Conservation (phyloP, 441 rosid genomes). For the Adansonia rubrostipa region DNA sequence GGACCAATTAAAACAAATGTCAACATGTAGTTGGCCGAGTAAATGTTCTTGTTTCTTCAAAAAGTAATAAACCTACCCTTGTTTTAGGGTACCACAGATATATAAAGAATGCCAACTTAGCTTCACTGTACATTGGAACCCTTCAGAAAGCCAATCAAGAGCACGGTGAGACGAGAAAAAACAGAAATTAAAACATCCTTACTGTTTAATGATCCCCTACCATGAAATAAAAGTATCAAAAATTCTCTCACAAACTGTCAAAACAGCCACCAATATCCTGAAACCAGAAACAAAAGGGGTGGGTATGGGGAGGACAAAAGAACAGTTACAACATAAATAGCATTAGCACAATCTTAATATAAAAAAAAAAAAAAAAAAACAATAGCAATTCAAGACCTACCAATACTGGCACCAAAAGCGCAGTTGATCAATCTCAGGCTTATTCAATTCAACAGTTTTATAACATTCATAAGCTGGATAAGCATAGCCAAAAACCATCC, state of each 20-base stretch:
- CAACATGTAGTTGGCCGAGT: not conserved
- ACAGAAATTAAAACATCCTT: not conserved
- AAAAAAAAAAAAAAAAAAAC: not conserved
- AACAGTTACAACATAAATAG: constrained; percentile 2
- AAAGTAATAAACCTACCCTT: constrained; percentile 41
- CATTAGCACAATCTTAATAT: not conserved
- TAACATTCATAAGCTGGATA: constrained; percentile 99
- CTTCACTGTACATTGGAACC: constrained; percentile 87
- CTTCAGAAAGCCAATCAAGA: constrained; percentile 44
- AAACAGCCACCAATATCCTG: constrained; percentile 91
- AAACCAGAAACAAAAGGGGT: constrained; percentile 41
- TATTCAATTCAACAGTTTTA: constrained; percentile 84
- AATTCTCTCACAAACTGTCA: constrained; percentile 73
- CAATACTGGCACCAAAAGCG: constrained; percentile 99
- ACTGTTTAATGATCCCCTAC: constrained; percentile 35
- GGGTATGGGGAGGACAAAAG: not conserved
- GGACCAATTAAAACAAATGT: constrained; percentile 10
- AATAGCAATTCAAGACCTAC: constrained; percentile 39
- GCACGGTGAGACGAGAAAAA: constrained; percentile 17
- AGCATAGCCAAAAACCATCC: constrained; percentile 93
- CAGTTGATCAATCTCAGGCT: constrained; percentile 92
- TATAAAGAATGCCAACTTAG: constrained; percentile 71
- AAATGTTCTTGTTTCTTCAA: not conserved
- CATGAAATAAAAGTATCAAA: constrained; percentile 79
- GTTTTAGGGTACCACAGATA: constrained; percentile 83